phyloP scores from a whole-genome alignment of 768 basidiomycete genomes.

The Naganishia vishniacii region DNA sequence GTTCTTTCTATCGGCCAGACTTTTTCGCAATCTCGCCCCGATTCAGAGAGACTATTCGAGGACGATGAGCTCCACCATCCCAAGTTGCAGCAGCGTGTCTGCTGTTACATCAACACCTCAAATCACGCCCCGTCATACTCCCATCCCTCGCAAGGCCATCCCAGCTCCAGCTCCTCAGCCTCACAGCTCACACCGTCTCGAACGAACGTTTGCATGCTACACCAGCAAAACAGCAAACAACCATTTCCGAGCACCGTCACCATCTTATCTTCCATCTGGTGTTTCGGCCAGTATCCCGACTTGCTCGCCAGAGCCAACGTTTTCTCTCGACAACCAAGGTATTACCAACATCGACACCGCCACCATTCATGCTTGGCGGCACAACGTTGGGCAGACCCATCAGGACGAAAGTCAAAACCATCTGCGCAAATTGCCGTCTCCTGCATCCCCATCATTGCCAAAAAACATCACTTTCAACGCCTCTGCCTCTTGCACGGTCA shows the following conservation, averaged over 20 bases:
- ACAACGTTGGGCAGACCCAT: slow-evolving; percentile 4
- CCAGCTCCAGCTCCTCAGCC: not conserved
- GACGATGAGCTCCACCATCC: slow-evolving; percentile 16
- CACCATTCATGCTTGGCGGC: slow-evolving; percentile 15
- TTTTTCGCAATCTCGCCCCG: not conserved
- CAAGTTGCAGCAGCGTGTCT: slow-evolving; percentile 8
- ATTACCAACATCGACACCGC: slow-evolving; percentile 16
- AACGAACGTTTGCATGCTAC: not conserved
- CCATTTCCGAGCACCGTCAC: not conserved
- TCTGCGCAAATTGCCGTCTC: not conserved
- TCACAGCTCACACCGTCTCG: slow-evolving; percentile 21
- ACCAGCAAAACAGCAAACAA: not conserved
- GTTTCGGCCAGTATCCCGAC: not conserved
- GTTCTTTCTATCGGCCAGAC: not conserved
- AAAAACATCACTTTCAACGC: slow-evolving; percentile 6
- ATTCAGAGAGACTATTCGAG: slow-evolving; percentile 4
- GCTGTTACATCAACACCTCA: slow-evolving; percentile 8
- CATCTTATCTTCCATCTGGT: no score
- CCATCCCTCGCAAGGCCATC: not conserved
- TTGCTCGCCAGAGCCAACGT: not conserved
- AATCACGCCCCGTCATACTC: not conserved
- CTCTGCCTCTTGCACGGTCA: not conserved
- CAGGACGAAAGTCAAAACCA: not conserved
- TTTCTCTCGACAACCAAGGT: slow-evolving; percentile 18
- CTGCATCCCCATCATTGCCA: slow-evolving; percentile 1